phyloP scores from a whole-genome alignment of 805 yeast species.

The Cyberlindnera xishuangbannaensis region DNA sequence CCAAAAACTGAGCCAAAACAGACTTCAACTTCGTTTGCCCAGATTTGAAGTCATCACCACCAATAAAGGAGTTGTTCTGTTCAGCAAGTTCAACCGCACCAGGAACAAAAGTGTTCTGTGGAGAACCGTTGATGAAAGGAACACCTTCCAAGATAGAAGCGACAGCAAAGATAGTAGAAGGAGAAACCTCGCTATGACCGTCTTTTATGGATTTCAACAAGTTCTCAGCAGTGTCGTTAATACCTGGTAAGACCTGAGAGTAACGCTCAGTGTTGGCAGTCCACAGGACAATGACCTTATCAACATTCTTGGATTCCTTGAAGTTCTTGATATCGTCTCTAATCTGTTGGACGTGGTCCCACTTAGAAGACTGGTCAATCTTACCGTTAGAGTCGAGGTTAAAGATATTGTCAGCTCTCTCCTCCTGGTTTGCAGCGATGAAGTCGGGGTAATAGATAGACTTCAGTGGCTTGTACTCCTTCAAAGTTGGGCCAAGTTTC shows the following conservation, averaged over 20 bases:
- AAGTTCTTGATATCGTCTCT: constrained; percentile 79
- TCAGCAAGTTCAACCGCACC: constrained; percentile 91
- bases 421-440: constrained; percentile 91
- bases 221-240: constrained; percentile 85
- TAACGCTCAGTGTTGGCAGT: constrained; percentile 97
- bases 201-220: constrained; percentile 65
- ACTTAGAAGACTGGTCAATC: constrained; percentile 56
- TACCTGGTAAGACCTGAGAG: constrained; percentile 68
- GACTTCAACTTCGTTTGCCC: constrained; percentile 96
- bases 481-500: constrained; percentile 61
- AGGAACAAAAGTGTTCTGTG: constrained; percentile 96
- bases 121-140: constrained; percentile 94
- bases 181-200: constrained; percentile 81
- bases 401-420: constrained; percentile 83
- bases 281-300: constrained; percentile 89
- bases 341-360: constrained; percentile 84
- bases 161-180: constrained; percentile 91
- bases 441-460: constrained; percentile 94
- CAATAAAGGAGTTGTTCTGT: constrained; percentile 66
- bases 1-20: constrained; percentile 92
- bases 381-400: constrained; percentile 48
- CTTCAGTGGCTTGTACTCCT: constrained; percentile 62
- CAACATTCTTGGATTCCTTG: constrained; percentile 65
- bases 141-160: constrained; percentile 85
- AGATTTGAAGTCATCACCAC: constrained; percentile 95